phyloP scores from a whole-genome alignment of 352 stramenopile genomes.

The Phytophthora podocarpi region DNA sequence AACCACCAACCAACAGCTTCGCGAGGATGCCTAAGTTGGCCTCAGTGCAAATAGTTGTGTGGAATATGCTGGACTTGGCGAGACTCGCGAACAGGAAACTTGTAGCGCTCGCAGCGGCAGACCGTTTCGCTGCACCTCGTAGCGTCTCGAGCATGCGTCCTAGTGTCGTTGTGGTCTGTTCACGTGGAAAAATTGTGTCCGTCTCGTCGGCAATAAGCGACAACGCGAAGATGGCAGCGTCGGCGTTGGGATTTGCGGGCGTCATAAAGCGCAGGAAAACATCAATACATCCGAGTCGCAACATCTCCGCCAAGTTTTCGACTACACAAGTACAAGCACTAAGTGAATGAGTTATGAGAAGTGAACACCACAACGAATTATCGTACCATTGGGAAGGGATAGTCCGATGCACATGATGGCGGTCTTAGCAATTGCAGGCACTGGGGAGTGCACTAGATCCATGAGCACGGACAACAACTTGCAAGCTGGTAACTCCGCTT shows the following conservation, averaged over 20 bases:
- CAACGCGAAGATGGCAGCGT: constrained; percentile 59
- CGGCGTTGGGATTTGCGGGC: constrained; percentile 45
- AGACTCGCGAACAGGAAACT: constrained; percentile 69
- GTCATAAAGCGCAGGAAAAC: constrained; percentile 55
- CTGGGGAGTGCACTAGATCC: constrained; percentile 42
- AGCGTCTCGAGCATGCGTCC: constrained; percentile 64
- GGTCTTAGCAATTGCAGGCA: constrained; percentile 47
- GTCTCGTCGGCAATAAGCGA: constrained; percentile 65
- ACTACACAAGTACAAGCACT: too few species aligned
- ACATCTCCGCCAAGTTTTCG: constrained; percentile 59
- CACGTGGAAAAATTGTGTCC: constrained; percentile 56
- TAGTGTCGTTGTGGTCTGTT: constrained; percentile 35
- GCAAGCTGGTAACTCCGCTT: constrained; percentile 36
- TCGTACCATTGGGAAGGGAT: constrained; percentile 58
- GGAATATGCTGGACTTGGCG: constrained; percentile 53
- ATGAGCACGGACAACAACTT: constrained; percentile 50
- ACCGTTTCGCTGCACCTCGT: constrained; percentile 67
- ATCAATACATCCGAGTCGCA: constrained; percentile 59
- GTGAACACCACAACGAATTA: too few species aligned
- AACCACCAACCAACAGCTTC: constrained; percentile 67
- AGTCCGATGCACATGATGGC: constrained; percentile 62
- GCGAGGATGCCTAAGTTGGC: constrained; percentile 68
- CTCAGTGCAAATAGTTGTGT: constrained; percentile 49
- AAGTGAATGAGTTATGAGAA: too few species aligned
- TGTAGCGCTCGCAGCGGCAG: constrained; percentile 50